Evolutionary conservation across 2,329 filamentous ascomycete genomes (phyloP), one percentile per base, ranked within the genome.

Genomic region (Fusarium lateritium): DNA sequence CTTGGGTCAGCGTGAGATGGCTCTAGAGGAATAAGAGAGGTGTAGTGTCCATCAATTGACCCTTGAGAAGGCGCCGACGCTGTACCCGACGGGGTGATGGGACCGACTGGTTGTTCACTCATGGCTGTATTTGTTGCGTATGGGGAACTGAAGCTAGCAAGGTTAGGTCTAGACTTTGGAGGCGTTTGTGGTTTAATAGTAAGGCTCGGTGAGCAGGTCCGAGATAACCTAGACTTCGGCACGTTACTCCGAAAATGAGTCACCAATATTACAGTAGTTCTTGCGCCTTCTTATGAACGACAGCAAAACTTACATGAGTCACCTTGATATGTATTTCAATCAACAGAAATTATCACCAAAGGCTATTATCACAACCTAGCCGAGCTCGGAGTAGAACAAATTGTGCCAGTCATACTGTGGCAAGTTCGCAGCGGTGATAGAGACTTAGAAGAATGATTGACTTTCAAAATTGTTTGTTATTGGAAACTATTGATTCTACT

Each of bases 21-120:
- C 3, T 65, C 34, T 1, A 80, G 57, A 0, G 76, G 77, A 4
- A 78, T 69, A 13, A 81, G 69, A 1, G 77, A 72, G 2, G 76
- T 78, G 55, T 76, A 76, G 2, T 56, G 67, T 8, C 79, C 79
- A 22, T 72, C 56, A 3, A 81, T 68, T 14, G 73, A 19, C 9
- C 36, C 45, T 9, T 51, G 71, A 7, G 67, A 39, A 6, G 76
- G 76, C 6, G 36, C 17, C 2, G 42, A 49, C 3, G 76, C 66
- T 11, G 63, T 46, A 3, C 53, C 67, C 9, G 59, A 14, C 1
- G 72, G 45, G 5, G 70, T 69, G 3, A 70, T 31, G 9, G 72
- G 71, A 6, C 73, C 76, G 28, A 75, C 47, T 15, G 65, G 56
- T 19, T 55, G 60, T 19, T 63, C 44, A 11, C 26, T 58, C 67